A percentile compares a stretch with the other conserved stretches of the same genome.
These are phyloP conservation scores for Gelatoporia subvermispora DNA, from an alignment of 768 basidiomycete genomes.

Conservation along the genomic window DNA sequence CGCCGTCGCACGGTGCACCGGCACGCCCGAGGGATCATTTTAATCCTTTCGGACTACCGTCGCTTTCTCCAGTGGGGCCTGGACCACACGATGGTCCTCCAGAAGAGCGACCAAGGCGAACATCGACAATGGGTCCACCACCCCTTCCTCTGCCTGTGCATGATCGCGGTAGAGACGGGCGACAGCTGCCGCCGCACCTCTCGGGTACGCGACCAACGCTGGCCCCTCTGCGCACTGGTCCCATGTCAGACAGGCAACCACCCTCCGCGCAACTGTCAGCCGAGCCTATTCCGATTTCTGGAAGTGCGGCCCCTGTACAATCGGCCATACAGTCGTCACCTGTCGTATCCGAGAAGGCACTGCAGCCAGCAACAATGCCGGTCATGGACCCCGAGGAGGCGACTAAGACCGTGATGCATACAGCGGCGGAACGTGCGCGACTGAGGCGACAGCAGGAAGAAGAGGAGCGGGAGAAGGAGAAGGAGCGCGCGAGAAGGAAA, in stretches of 20 bases:
- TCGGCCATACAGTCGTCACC: conserved; percentile 17
- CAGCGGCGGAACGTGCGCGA: conserved; percentile 77
- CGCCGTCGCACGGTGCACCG: conserved; percentile 11
- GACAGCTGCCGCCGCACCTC: conserved; percentile 59
- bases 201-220: conserved; percentile 30
- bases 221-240: conserved; percentile 3
- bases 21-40: conserved; percentile 3
- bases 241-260: conserved; percentile 1
- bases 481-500: conserved; percentile 76
- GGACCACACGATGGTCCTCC: conserved; percentile 12
- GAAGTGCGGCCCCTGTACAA: conserved; percentile 7
- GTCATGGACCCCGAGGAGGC: conserved; percentile 47
- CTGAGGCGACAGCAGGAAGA: conserved; percentile 80
- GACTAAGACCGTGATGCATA: conserved; percentile 78
- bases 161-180: conserved; percentile 34
- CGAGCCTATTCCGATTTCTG: conserved; percentile 1
- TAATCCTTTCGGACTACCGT: conserved; percentile 1
- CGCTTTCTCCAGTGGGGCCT: not conserved
- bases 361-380: conserved; percentile 15
- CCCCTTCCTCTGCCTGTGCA: conserved; percentile 34
- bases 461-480: conserved; percentile 72
- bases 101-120: conserved; percentile 7
- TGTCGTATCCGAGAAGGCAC: conserved; percentile 6
- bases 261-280: conserved; percentile 28
- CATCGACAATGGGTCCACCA: conserved; percentile 46